phyloP scores from a whole-genome alignment of 345 rosid species.

The Xanthoceras sorbifolium region DNA sequence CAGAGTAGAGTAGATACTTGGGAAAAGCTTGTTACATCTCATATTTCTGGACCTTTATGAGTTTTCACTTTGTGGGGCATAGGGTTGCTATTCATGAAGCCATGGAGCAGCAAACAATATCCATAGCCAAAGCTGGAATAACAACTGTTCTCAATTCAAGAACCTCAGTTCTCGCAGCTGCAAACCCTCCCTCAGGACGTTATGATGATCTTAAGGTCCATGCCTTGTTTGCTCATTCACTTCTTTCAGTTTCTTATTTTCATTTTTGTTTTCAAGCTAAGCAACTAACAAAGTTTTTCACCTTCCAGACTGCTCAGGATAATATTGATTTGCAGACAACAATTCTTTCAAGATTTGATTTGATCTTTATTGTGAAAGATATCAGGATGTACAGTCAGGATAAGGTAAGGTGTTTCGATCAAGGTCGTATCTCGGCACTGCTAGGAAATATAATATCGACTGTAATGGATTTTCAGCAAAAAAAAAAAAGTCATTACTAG shows the following conservation, averaged over 20 bases:
- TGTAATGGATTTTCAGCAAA: not conserved
- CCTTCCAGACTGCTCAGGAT: slow-evolving; percentile 83
- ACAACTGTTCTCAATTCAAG: slow-evolving; percentile 97
- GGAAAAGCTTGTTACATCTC: not conserved
- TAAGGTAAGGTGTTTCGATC: slow-evolving; percentile 50
- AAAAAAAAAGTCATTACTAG: not conserved
- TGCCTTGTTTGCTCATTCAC: not conserved
- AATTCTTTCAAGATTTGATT: slow-evolving; percentile 93
- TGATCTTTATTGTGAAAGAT: slow-evolving; percentile 95
- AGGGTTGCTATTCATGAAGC: slow-evolving; percentile 99
- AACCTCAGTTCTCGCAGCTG: slow-evolving; percentile 97
- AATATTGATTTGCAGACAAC: slow-evolving; percentile 96
- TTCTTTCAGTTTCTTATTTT: not conserved
- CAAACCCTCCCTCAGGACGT: slow-evolving; percentile 97
- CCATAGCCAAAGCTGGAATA: slow-evolving; percentile 99
- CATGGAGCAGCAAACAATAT: slow-evolving; percentile 98
- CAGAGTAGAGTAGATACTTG: not conserved
- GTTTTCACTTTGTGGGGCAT: slow-evolving; percentile 15
- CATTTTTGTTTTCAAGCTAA: not conserved
- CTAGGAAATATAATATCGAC: not conserved
- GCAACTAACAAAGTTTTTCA: slow-evolving; percentile 23
- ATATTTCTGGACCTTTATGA: slow-evolving; percentile 5
- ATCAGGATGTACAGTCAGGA: slow-evolving; percentile 81
- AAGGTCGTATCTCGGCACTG: not conserved
- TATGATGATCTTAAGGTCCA: slow-evolving; percentile 96